Evolutionary conservation across 192 early-diverging fungal genomes (phyloP).

Genomic region (Geosiphon pyriformis): DNA sequence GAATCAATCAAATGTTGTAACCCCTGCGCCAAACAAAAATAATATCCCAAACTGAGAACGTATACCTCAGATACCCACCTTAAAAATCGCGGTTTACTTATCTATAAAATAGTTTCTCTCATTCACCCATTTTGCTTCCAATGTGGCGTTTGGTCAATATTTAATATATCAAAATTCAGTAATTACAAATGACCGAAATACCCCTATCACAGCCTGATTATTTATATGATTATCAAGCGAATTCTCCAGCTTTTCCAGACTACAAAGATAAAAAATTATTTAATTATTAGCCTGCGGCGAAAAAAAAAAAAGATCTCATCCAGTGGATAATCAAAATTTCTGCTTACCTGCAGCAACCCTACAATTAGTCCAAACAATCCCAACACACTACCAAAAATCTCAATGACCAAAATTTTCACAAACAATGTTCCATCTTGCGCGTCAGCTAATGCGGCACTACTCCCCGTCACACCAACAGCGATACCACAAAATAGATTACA

Average conservation of each 20-base stretch:
- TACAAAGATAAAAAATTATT: constrained; percentile 3
- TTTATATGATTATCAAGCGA: too few relatives aligned
- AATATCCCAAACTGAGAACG: too few relatives aligned
- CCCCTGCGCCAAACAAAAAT: too few relatives aligned
- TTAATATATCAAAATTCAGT: too few relatives aligned
- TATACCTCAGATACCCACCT: too few relatives aligned
- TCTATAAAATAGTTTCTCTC: too few relatives aligned
- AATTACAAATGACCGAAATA: too few relatives aligned
- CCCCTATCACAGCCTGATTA: too few relatives aligned
- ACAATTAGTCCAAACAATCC: constrained; percentile 97
- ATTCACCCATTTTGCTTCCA: too few relatives aligned
- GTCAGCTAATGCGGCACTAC: constrained; percentile 92
- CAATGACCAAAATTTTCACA: constrained; percentile 96
- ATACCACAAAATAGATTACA: constrained; percentile 93
- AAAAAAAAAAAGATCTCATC: background rate
- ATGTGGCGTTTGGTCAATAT: too few relatives aligned
- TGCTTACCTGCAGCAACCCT: constrained; percentile 76
- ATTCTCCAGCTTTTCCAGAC: constrained; percentile 15
- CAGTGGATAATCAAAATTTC: background rate
- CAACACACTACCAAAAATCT: constrained; percentile 94
- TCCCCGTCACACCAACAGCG: constrained; percentile 88
- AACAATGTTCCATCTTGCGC: constrained; percentile 91
- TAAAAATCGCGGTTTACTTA: too few relatives aligned
- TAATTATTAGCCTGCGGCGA: background rate
- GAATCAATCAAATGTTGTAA: too few relatives aligned